A percentile compares a stretch with the other conserved stretches of the same genome.
These are phyloP conservation scores for Tetragonia tetragonoides DNA, from an alignment of 148 eudicot species.

Conservation along the genomic window DNA sequence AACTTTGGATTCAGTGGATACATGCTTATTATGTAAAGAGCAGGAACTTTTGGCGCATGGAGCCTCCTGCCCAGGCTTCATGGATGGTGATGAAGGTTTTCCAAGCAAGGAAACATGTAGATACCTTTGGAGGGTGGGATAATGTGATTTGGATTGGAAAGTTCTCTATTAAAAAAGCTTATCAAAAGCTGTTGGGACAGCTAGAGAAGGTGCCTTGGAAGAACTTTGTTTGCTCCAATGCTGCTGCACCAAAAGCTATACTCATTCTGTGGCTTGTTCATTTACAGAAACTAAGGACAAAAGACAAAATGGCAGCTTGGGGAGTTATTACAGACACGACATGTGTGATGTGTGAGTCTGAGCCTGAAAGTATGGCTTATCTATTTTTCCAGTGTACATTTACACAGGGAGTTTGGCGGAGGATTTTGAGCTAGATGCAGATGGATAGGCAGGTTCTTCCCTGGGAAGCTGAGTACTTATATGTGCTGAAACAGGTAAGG, in stretches of 20 bases:
- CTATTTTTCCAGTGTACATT: too few species aligned
- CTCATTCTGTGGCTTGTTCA: neutral
- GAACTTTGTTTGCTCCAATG: neutral
- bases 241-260: neutral
- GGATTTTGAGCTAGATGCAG: too few species aligned
- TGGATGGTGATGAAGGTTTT: neutral
- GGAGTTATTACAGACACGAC: neutral
- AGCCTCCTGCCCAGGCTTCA: neutral
- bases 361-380: too few species aligned
- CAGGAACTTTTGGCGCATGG: neutral
- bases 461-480: too few species aligned
- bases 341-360: neutral
- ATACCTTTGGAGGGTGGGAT: neutral
- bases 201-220: neutral
- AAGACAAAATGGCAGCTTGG: neutral
- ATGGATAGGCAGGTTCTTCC: too few species aligned
- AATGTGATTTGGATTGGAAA: neutral
- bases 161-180: neutral
- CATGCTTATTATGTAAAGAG: neutral
- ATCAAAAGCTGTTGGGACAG: neutral
- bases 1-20: neutral
- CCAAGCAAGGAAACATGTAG: neutral
- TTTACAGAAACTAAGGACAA: too few species aligned
- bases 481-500: too few species aligned
- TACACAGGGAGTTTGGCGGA: too few species aligned